Conservation (phyloP, 2,329 filamentous ascomycete genomes). For the Xylaria hypoxylon region DNA sequence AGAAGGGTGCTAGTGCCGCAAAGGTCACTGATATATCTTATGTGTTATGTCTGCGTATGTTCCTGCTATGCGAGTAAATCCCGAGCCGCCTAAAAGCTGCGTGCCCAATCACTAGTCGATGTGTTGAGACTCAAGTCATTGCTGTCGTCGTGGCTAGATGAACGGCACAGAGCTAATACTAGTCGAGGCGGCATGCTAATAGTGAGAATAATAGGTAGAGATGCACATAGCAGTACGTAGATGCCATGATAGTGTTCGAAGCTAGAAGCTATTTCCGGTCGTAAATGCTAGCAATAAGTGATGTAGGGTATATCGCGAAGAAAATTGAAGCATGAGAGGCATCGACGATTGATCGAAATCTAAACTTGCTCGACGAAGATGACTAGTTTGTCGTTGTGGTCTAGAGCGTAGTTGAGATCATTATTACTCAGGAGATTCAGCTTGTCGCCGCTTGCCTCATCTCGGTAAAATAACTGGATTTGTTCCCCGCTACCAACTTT, state of each 20-base stretch:
- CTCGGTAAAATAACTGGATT: slow-evolving; percentile 85
- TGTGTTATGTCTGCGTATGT: slow-evolving; percentile 16
- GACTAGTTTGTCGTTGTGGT: slow-evolving; percentile 87
- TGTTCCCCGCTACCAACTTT: slow-evolving; percentile 77
- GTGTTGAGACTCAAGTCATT: slow-evolving; percentile 10
- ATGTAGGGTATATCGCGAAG: slow-evolving; percentile 48
- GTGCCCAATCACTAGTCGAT: slow-evolving; percentile 13
- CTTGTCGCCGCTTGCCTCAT: slow-evolving; percentile 81
- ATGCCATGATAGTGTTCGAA: slow-evolving; percentile 29
- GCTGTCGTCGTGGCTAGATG: slow-evolving; percentile 3
- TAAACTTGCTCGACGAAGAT: slow-evolving; percentile 73
- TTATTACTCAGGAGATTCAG: slow-evolving; percentile 81
- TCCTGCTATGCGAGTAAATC: slow-evolving; percentile 21
- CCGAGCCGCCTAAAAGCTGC: slow-evolving; percentile 16
- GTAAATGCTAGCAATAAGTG: slow-evolving; percentile 44
- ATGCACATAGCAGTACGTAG: slow-evolving; percentile 24
- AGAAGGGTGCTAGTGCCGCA: slow-evolving; percentile 16
- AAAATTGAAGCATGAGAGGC: slow-evolving; percentile 41
- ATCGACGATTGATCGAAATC: slow-evolving; percentile 37
- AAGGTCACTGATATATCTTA: slow-evolving; percentile 14
- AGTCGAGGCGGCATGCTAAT: slow-evolving; percentile 11
- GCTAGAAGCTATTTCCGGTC: slow-evolving; percentile 29
- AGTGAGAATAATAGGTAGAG: slow-evolving; percentile 16
- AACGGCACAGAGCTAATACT: slow-evolving; percentile 6
- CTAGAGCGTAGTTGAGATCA: slow-evolving; percentile 83